Evolutionary conservation across 2,329 filamentous ascomycete genomes (phyloP), one percentile per base, ranked within the genome.

Genomic region (Nemania serpens): DNA sequence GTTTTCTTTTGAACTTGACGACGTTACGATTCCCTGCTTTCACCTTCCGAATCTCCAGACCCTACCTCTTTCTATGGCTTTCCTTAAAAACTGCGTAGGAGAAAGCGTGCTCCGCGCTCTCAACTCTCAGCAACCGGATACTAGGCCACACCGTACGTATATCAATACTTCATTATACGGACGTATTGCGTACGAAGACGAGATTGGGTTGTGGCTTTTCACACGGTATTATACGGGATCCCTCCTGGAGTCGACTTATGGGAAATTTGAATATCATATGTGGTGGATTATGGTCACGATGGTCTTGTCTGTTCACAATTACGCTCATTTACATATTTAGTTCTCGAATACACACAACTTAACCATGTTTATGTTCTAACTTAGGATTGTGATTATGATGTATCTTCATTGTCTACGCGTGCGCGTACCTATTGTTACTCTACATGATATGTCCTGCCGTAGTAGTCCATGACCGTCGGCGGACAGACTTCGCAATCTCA

Each of bases 351-450:
- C 41, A 10, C 3, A 43, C n/a, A 20, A 43, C n/a, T 13, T 3
- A 43, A 10, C n/a, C 15, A 3, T 20, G 9, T 11, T 20, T 43
- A 17, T 11, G 3, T 9, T 43, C 17, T 11, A 17, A 20, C 17
- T 43, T 4, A 17, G 9, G n/a, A 43, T 36, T 29, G 25, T 56
- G 33, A 56, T 49, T 36, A 39, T 20, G 15, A 51, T 55, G n/a
- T 62, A 15, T 39, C 7, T 45, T 50, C 25, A 49, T 54, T 41
- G 15, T 47, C 33, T 55, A 9, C 3, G 11, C 17, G n/a, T 11
- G 17, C 37, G 29, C 37, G 47, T 37, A 20, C n/a, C 33, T 50
- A 37, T 39, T n/a, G 39, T 51, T 60, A 60, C 55, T 62, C 39
- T 62, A 62, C 55, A 62, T 54, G 50, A 54, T 22, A 39, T 39